These are phyloP conservation scores for Colletotrichum falcatum DNA, from an alignment of 2,329 filamentous ascomycete genomes.

Conservation along the genomic window DNA sequence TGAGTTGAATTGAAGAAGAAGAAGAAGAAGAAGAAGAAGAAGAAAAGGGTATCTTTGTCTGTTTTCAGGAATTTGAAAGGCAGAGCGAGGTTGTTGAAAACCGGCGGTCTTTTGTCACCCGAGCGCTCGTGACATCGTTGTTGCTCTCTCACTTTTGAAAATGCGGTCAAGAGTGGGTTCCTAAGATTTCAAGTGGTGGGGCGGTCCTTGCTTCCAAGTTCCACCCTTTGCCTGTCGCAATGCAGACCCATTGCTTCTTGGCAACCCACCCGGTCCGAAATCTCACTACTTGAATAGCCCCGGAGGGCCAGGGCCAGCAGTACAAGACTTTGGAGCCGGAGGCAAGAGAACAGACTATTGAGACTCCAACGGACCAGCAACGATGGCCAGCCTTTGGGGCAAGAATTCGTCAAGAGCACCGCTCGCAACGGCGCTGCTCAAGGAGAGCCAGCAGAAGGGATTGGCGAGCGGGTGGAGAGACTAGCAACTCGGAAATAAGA, in stretches of 20 bases:
- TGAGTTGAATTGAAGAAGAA: too few species aligned
- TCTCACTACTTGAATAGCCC: conserved; percentile 18
- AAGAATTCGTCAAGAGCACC: neutral
- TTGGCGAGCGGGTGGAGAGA: conserved; percentile 3
- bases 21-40: too few species aligned
- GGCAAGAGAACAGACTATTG: neutral
- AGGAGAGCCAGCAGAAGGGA: conserved; percentile 11
- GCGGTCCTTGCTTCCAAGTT: conserved; percentile 3
- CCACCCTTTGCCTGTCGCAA: conserved; percentile 15
- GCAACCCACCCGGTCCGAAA: conserved; percentile 4
- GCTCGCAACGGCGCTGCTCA: conserved; percentile 4
- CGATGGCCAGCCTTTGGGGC: conserved; percentile 2
- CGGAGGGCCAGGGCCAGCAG: neutral
- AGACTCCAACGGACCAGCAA: neutral
- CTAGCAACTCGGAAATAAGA: conserved; percentile 33
- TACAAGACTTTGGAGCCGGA: neutral
- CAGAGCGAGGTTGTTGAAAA: too few species aligned
- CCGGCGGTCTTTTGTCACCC: too few species aligned
- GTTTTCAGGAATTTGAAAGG: too few species aligned
- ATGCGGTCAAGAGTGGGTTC: conserved; percentile 13
- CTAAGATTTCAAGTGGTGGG: conserved; percentile 13
- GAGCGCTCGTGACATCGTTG: neutral
- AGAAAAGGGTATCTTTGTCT: too few species aligned
- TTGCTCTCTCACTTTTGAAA: conserved; percentile 2
- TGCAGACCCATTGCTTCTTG: conserved; percentile 10